A percentile compares a stretch with the other conserved stretches of the same genome.
Conservation (phyloP, 495 filamentous ascomycete genomes). For the Neurospora sp. region DNA sequence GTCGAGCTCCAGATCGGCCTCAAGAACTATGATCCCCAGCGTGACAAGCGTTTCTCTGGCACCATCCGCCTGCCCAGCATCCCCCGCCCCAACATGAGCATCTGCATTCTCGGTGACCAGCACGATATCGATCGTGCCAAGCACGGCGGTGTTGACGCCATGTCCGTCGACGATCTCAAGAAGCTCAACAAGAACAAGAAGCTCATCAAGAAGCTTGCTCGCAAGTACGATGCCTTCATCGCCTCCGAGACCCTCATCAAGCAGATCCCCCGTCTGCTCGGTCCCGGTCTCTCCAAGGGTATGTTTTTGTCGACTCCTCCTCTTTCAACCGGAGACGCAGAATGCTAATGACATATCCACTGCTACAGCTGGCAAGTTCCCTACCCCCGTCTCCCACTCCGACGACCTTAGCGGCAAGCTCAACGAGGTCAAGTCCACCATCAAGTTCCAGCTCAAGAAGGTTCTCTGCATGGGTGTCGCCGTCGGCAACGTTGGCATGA, state of each 20-base stretch:
- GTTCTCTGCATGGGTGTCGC: slow-evolving; percentile 98
- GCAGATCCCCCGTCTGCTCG: slow-evolving; percentile 98
- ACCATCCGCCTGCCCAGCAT: slow-evolving; percentile 88
- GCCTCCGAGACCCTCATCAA: slow-evolving; percentile 94
- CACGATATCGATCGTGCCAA: slow-evolving; percentile 99
- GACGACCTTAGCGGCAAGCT: slow-evolving; percentile 91
- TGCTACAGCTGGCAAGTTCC: slow-evolving; percentile 88
- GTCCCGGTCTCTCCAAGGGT: slow-evolving; percentile 97
- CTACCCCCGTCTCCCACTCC: slow-evolving; percentile 88
- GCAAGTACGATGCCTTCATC: slow-evolving; percentile 99
- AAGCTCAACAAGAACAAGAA: slow-evolving; percentile 99
- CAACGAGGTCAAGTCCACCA: slow-evolving; percentile 98
- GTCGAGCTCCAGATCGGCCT: slow-evolving; percentile 86
- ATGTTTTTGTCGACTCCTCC: slow-evolving; percentile 18
- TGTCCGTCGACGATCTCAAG: slow-evolving; percentile 97
- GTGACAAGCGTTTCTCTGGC: slow-evolving; percentile 99
- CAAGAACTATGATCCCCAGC: slow-evolving; percentile 99
- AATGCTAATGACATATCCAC: slow-evolving; percentile 4
- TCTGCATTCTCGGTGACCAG: slow-evolving; percentile 99
- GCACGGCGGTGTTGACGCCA: slow-evolving; percentile 93
- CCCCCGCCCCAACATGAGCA: slow-evolving; percentile 85
- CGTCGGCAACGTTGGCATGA: slow-evolving; percentile 96
- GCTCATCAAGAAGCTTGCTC: slow-evolving; percentile 99
- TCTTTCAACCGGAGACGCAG: too few species aligned
- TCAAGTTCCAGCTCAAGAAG: slow-evolving; percentile 99